phyloP scores from a whole-genome alignment of 2,329 filamentous ascomycete genomes.

The Hymenotorrendiella dingleyae region DNA sequence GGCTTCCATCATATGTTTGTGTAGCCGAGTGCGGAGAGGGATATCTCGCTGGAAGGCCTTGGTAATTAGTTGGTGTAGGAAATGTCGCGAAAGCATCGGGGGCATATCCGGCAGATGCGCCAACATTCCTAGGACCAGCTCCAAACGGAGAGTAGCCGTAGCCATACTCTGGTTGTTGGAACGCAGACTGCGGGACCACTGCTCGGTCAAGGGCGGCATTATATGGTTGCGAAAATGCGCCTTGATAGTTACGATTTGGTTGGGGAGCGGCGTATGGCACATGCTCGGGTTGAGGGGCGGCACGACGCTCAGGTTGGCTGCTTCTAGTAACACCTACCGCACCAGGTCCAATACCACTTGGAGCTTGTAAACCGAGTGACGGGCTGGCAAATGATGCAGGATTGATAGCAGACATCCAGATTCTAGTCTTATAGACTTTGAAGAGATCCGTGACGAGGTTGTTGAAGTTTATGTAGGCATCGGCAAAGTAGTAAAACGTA shows the following conservation, averaged over 20 bases:
- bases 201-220: constrained; percentile 35
- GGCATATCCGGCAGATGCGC: constrained; percentile 32
- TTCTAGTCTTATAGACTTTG: constrained; percentile 98
- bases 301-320: constrained; percentile 35
- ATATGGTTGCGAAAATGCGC: constrained; percentile 41
- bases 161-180: constrained; percentile 35
- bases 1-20: constrained; percentile 34
- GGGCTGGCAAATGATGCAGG: constrained; percentile 89
- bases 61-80: constrained; percentile 38
- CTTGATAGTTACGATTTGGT: constrained; percentile 26
- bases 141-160: constrained; percentile 40
- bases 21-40: constrained; percentile 35
- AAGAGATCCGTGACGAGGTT: constrained; percentile 94
- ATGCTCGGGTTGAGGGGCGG: constrained; percentile 35
- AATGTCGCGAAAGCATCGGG: constrained; percentile 41
- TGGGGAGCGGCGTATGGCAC: constrained; percentile 21
- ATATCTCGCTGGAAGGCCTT: constrained; percentile 42
- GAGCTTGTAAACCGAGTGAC: constrained; percentile 63
- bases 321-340: constrained; percentile 50
- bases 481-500: constrained; percentile 98
- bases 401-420: constrained; percentile 99
- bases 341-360: constrained; percentile 60
- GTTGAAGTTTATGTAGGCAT: constrained; percentile 99
- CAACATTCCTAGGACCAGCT: constrained; percentile 34
- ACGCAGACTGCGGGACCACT: constrained; percentile 35